Base-by-base conservation (phyloP, 2,329 filamentous ascomycete genomes). In the Alternaria conjuncta region DNA sequence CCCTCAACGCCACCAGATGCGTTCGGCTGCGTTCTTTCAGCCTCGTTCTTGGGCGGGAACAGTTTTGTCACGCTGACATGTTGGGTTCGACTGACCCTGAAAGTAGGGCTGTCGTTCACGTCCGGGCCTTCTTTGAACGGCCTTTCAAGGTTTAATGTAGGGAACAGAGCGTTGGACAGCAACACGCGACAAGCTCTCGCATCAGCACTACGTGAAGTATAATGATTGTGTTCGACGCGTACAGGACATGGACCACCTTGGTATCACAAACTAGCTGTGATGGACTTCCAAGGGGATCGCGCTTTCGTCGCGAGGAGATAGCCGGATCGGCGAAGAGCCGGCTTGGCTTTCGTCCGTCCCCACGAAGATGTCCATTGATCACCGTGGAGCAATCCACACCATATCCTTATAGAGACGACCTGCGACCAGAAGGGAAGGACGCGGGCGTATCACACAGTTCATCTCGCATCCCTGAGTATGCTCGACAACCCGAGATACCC, bases 361-460 rank as follows among this genome's bases (percentile, higher is more conserved):
- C 49, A 53, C 55, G 11, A 57, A 36, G 32, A 45, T 28, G 55
- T 53, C 23, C 41, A 54, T 41, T 46, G 47, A 62, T 62, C 36
- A 58, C 30, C 47, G 43, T 55, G 28, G 28, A 36, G 43, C 5
- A 58, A 44, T 47, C 60, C 54, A 53, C 54, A 47, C 21, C 47
- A 58, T 41, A 18, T 62, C 55, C 36, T 43, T 44, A 54, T 44
- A 41, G 30, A 41, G 12, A 13, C 36, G 36, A 41, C 36, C 36
- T 41, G 36, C n/a, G 30, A 18, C 55, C 25, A 43, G 50, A 47
- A 56, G 18, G 43, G 47, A 47, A 61, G 25, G 26, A 18, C 53
- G 25, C 57, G 32, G 21, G 59, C 49, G 45, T 23, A 65, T 65
- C 63, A 49, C 49, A 55, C 20, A 7, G 3, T 30, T 54, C 60